Evolutionary conservation across 2,329 filamentous ascomycete genomes (phyloP).

Genomic region (Chaetomium sp.): DNA sequence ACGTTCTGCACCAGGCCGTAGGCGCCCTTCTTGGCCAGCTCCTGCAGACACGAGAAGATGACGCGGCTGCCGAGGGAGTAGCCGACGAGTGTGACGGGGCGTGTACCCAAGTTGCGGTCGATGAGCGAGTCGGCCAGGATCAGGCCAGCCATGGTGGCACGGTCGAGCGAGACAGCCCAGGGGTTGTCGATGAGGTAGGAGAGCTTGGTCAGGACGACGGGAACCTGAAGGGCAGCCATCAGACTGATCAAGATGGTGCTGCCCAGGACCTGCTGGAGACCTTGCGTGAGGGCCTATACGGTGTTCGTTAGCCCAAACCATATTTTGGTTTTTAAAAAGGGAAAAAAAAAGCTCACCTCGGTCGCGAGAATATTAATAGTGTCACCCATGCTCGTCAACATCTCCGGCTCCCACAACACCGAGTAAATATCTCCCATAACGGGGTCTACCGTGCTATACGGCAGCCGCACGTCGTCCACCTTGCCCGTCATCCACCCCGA

Average conservation of each 20-base stretch:
- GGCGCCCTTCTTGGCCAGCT: slow-evolving; percentile 77
- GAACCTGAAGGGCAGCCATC: slow-evolving; percentile 91
- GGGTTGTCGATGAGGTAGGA: slow-evolving; percentile 97
- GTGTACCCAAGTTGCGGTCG: slow-evolving; percentile 81
- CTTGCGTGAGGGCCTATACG: slow-evolving; percentile 85
- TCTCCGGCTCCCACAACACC: slow-evolving; percentile 94
- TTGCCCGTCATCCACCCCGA: slow-evolving; percentile 99
- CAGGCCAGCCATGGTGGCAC: slow-evolving; percentile 79
- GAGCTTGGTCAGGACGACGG: slow-evolving; percentile 85
- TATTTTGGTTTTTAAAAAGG: background rate
- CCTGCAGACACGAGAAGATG: slow-evolving; percentile 84
- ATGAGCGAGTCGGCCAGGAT: slow-evolving; percentile 93
- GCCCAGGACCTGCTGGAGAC: slow-evolving; percentile 88
- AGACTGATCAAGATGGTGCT: slow-evolving; percentile 81
- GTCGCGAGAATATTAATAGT: slow-evolving; percentile 98
- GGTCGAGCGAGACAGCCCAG: slow-evolving; percentile 92
- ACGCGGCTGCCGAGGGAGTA: slow-evolving; percentile 90
- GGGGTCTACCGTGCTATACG: slow-evolving; percentile 92
- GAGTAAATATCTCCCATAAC: slow-evolving; percentile 99
- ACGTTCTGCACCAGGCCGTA: slow-evolving; percentile 89
- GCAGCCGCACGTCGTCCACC: slow-evolving; percentile 89
- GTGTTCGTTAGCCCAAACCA: background rate
- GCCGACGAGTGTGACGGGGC: slow-evolving; percentile 87
- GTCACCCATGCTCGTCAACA: slow-evolving; percentile 95
- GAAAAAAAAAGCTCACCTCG: slow-evolving; percentile 54